Base-by-base conservation (phyloP, 768 basidiomycete species). In the Scleroderma bovista region DNA sequence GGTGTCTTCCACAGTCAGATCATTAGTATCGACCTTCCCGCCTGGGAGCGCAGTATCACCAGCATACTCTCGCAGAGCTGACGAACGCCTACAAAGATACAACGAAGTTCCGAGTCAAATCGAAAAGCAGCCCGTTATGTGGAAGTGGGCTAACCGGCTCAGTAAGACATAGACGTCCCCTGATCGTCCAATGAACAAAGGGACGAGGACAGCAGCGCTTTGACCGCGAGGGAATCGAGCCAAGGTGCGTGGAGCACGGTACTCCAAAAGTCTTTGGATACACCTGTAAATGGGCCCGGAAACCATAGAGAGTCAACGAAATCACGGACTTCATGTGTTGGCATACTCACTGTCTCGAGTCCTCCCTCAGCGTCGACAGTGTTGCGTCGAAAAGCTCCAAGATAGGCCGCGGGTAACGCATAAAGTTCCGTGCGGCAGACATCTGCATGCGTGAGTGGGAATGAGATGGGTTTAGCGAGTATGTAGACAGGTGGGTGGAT, bases 21-120 rank as follows among this genome's bases (percentile, higher is more conserved):
- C 92, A 36, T 69, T 73, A 2, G 71, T 70, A 15, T 95, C 92
- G 7, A 84, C 75, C 61, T 84, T 90, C 0, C 93, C 92, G 6
- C 93, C 92, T 0, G 92, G 93, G 5, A 95, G 68, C 1, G 89
- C 86, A 0, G 93, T 95, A 62, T 94, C 93, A 0, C 89, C 89
- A 1, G 92, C 87, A 58, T 88, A 95, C 9, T 84, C 76, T 33
- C 81, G 73, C 57, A 95, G 69, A 3, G 78, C 78, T 0, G 84
- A 74, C 2, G 91, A 82, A 2, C 92, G 83, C 53, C 92, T 94
- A 39, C 20, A 33, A n/a, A 38, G 1, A 6, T 12, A 6, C 13
- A 29, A 15, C 40, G 33, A 34, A 39, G 31, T n/a, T 15, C 22
- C 40, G 16, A 17, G 15, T n/a, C 16, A 47, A 26, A 51, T 29